Evolutionary conservation across 2,329 filamentous ascomycete genomes (phyloP), one percentile per base, ranked within the genome.

Genomic region (Cadophora malorum): DNA sequence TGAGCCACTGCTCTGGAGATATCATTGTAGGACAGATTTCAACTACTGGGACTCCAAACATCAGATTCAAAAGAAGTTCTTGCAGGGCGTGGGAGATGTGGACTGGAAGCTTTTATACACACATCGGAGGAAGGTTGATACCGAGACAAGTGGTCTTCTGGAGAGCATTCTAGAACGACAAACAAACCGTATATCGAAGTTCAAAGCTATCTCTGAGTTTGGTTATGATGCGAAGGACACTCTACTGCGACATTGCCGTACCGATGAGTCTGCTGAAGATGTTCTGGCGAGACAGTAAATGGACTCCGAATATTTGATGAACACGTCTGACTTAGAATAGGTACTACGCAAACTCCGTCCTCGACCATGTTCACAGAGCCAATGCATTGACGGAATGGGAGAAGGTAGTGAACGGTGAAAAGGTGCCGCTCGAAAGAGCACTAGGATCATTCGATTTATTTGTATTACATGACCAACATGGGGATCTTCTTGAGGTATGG

Each of bases 151-250:
- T 10, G 76, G 75, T 9, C 80, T 89, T 8, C 81, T 98, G 66
- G 83, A 94, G 70, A 84, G 82, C 35, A 88, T 97, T 67, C 82
- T 98, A 64, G 79, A 82, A n/a, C 89, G 86, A 38, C 92, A 93
- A 77, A 85, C 89, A 45, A 84, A 87, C 64, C 89, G 94, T 23
- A 85, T 93, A 66, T 83, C 85, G 65, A 89, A 90, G 74, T 89
- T 93, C 70, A 87, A 91, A 73, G 81, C 85, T 62, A 91, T 98
- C 70, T 88, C 91, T 64, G 81, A 83, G 33, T 84, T 90, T 74
- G 94, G 94, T 0, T 95, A 94, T 75, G 94, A 98, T 81, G 92
- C 91, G 56, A 97, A 97, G 78, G 94, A 97, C 78, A 90, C 89
- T 65, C 84, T 98, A 60, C 75, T 94, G 69, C 83, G 85, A 65